Evolutionary conservation across 306 rosid genomes (phyloP).

Genomic region (Ceratonia siliqua): DNA sequence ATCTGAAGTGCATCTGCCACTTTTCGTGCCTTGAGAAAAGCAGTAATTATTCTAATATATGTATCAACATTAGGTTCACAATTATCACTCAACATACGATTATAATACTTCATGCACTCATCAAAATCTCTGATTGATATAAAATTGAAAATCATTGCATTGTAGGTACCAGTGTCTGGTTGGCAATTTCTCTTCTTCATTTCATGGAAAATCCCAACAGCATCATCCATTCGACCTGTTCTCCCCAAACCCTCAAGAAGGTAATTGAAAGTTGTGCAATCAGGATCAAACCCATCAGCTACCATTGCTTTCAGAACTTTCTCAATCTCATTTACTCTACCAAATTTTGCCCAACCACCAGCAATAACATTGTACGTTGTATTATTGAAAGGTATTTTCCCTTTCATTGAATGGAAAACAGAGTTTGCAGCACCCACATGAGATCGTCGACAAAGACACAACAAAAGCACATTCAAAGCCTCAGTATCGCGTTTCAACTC

Average conservation of each 20-base stretch:
- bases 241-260: constrained; percentile 79
- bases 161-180: constrained; percentile 50
- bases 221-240: constrained; percentile 62
- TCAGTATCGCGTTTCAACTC: constrained; percentile 53
- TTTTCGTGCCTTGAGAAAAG: constrained; percentile 59
- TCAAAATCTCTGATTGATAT: constrained; percentile 54
- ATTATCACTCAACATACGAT: constrained; percentile 49
- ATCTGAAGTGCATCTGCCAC: constrained; percentile 80
- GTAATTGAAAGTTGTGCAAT: constrained; percentile 47
- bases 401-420: constrained; percentile 55
- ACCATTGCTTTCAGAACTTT: constrained; percentile 61
- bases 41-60: constrained; percentile 56
- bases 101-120: constrained; percentile 59
- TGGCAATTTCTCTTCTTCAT: constrained; percentile 53
- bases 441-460: constrained; percentile 61
- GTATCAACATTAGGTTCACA: constrained; percentile 68
- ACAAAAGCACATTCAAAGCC: constrained; percentile 65
- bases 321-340: constrained; percentile 62
- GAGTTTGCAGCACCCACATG: constrained; percentile 68
- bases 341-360: constrained; percentile 75
- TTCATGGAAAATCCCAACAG: constrained; percentile 54
- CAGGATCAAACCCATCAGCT: constrained; percentile 59
- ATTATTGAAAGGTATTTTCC: constrained; percentile 52
- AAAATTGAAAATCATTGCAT: constrained; percentile 76
- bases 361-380: constrained; percentile 55